Percentiles rank a stretch among this genome's conserved stretches.
phyloP scores from a whole-genome alignment of 208 protist genomes.

The Trypanosomatidae sp. region DNA sequence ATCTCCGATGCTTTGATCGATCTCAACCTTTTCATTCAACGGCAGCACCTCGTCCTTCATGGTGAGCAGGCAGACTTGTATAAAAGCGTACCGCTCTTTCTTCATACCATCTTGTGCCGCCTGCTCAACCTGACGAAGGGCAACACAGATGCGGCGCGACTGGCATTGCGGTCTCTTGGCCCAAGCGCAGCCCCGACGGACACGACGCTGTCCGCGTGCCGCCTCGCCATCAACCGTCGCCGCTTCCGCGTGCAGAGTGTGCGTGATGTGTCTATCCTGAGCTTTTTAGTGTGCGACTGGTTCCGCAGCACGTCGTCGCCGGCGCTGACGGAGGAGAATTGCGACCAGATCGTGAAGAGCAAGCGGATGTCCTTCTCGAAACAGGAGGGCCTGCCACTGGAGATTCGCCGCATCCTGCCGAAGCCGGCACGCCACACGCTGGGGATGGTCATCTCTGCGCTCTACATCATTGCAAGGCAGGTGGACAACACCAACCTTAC shows the following conservation, averaged over 20 bases:
- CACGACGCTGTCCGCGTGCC: constrained; percentile 47
- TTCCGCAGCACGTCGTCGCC: constrained; percentile 70
- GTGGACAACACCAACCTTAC: constrained; percentile 37
- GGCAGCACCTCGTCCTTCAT: constrained; percentile 79
- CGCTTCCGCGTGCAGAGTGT: constrained; percentile 63
- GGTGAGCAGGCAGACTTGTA: constrained; percentile 81
- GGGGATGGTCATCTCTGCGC: constrained; percentile 72
- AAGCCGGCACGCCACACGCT: constrained; percentile 76
- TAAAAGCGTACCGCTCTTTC: constrained; percentile 68
- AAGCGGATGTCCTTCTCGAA: constrained; percentile 39
- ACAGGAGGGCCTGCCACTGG: constrained; percentile 33
- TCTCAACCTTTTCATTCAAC: constrained; percentile 75
- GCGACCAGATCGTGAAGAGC: constrained; percentile 62
- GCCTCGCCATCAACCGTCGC: constrained; percentile 78
- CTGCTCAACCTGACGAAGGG: constrained; percentile 60
- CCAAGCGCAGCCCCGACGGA: constrained; percentile 56
- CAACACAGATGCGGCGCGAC: constrained; percentile 32
- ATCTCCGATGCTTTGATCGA: constrained; percentile 78
- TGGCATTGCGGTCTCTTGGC: constrained; percentile 60
- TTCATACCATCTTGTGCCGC: constrained; percentile 76
- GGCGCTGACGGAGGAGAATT: constrained; percentile 53
- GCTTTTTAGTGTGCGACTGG: constrained; percentile 83
- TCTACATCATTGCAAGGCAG: constrained; percentile 55
- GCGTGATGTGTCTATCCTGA: constrained; percentile 55
- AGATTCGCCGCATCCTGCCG: constrained; percentile 54